phyloP scores from a whole-genome alignment of 768 basidiomycete genomes.

The Xerocomellus dryophilus region DNA sequence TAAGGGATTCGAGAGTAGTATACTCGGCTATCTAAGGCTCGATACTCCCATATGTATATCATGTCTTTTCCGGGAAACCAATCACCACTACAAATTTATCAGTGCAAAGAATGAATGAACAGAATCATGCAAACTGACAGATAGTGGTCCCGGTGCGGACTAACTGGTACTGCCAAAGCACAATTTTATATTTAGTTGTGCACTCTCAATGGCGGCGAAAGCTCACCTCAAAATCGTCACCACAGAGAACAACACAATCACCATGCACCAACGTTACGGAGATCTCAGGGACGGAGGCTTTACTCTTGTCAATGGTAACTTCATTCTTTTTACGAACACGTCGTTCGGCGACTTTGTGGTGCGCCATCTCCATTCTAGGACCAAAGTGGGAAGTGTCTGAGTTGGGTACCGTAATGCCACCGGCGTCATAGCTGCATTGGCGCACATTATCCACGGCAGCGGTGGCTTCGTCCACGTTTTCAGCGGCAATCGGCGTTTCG shows the following conservation, averaged over 20 bases:
- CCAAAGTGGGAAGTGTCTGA: neutral
- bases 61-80: slow-evolving; percentile 21
- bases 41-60: neutral
- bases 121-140: slow-evolving; percentile 20
- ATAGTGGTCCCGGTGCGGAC: slow-evolving; percentile 31
- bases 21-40: neutral
- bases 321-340: slow-evolving; percentile 18
- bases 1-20: neutral
- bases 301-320: slow-evolving; percentile 15
- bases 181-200: neutral
- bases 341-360: slow-evolving; percentile 1
- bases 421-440: neutral
- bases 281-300: slow-evolving; percentile 17
- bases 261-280: slow-evolving; percentile 39
- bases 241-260: slow-evolving; percentile 35
- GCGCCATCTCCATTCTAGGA: neutral
- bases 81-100: slow-evolving; percentile 26
- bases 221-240: slow-evolving; percentile 43
- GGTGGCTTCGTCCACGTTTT: neutral
- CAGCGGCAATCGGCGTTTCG: neutral
- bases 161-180: slow-evolving; percentile 24
- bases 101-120: neutral
- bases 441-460: slow-evolving; percentile 10
- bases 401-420: neutral
- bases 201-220: neutral